These are phyloP conservation scores for Nakazawaea peltata DNA, from an alignment of 805 yeast species.

Conservation along the genomic window DNA sequence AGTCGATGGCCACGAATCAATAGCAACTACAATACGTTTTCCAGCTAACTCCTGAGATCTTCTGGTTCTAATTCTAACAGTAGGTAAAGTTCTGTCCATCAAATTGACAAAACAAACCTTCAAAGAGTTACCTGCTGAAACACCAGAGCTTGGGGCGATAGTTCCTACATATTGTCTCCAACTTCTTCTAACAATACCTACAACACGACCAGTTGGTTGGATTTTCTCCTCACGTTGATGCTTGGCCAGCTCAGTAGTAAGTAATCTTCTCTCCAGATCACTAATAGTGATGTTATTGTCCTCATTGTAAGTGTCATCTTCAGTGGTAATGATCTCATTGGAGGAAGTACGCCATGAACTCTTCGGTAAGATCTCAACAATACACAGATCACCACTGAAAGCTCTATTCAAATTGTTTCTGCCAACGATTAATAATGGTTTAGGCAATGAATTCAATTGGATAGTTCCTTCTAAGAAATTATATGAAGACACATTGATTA, in stretches of 20 bases:
- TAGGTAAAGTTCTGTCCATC: conserved; percentile 86
- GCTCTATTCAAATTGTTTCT: conserved; percentile 82
- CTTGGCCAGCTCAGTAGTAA: conserved; percentile 69
- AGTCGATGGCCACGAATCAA: conserved; percentile 85
- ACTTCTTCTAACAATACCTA: conserved; percentile 79
- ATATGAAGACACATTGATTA: conserved; percentile 70
- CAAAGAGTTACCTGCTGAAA: conserved; percentile 55
- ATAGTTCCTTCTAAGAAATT: conserved; percentile 86
- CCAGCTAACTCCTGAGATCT: conserved; percentile 78
- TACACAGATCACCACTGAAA: conserved; percentile 86
- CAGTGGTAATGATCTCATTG: conserved; percentile 41
- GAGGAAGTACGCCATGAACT: conserved; percentile 86
- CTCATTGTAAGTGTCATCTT: conserved; percentile 61
- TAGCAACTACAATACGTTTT: conserved; percentile 83
- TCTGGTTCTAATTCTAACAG: conserved; percentile 79
- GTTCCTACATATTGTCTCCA: conserved; percentile 98
- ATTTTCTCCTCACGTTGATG: conserved; percentile 47
- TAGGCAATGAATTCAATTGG: conserved; percentile 60
- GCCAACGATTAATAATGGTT: conserved; percentile 78
- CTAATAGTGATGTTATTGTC: conserved; percentile 40
- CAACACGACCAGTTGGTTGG: conserved; percentile 92
- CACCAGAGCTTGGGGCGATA: conserved; percentile 60
- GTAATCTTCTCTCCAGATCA: conserved; percentile 61
- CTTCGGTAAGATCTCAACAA: conserved; percentile 82
- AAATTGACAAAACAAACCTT: conserved; percentile 77